These are phyloP conservation scores for Boletus sp. DNA, from an alignment of 768 basidiomycete genomes.

Conservation along the genomic window DNA sequence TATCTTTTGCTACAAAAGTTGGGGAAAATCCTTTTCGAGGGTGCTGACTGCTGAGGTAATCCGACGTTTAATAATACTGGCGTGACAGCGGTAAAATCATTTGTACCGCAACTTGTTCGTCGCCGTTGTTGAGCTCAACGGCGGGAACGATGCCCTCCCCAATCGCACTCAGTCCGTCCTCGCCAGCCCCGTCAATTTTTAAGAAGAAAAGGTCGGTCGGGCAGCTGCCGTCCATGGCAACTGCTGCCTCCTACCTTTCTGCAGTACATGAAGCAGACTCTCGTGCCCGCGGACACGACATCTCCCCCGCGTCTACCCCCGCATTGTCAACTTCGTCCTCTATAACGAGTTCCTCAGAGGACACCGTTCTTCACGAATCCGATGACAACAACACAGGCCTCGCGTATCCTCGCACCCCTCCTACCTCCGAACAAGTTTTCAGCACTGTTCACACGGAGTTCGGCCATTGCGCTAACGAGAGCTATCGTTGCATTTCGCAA, in stretches of 20 bases:
- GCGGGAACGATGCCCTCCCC: constrained; percentile 48
- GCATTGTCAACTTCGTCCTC: constrained; percentile 74
- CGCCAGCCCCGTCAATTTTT: constrained; percentile 55
- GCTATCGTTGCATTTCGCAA: constrained; percentile 64
- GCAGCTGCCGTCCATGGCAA: constrained; percentile 39
- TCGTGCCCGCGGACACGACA: constrained; percentile 49
- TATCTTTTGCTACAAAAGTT: not conserved
- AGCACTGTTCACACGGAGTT: constrained; percentile 86
- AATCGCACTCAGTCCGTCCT: constrained; percentile 56
- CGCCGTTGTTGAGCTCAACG: constrained; percentile 12
- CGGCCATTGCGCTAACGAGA: constrained; percentile 81
- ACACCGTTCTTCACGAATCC: constrained; percentile 56
- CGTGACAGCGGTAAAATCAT: constrained; percentile 13
- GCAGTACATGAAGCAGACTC: constrained; percentile 67
- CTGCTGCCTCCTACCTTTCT: constrained; percentile 58
- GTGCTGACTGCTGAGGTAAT: constrained; percentile 24
- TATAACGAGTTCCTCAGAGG: constrained; percentile 64
- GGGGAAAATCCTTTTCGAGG: not conserved
- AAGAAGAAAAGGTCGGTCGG: constrained; percentile 49
- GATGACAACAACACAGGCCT: constrained; percentile 57
- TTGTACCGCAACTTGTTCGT: constrained; percentile 9
- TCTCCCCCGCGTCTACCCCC: constrained; percentile 60
- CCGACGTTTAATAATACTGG: constrained; percentile 19
- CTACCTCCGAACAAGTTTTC: constrained; percentile 78
- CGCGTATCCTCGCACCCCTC: constrained; percentile 58